These are phyloP conservation scores for Senna siamea DNA, from an alignment of 306 rosid genomes.

Conservation along the genomic window DNA sequence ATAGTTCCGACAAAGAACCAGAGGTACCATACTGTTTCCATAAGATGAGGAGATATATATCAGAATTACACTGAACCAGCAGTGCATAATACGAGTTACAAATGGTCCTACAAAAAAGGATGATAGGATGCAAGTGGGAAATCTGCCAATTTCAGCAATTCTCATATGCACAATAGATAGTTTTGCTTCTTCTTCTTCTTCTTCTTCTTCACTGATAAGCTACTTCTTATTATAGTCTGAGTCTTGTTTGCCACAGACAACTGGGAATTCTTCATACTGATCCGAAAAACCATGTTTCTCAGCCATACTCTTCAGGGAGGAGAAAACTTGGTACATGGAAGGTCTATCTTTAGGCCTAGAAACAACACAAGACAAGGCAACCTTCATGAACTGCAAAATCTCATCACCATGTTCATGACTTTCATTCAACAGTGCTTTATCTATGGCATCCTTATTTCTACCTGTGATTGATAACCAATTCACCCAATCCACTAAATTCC, in stretches of 20 bases:
- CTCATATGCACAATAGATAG: constrained; percentile 7
- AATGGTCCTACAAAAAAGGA: background rate
- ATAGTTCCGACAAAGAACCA: constrained; percentile 3
- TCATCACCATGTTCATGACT: constrained; percentile 48
- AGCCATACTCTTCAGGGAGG: constrained; percentile 54
- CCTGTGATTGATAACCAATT: constrained; percentile 44
- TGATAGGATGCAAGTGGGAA: constrained; percentile 18
- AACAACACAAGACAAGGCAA: constrained; percentile 56
- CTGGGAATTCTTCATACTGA: constrained; percentile 51
- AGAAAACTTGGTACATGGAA: constrained; percentile 58
- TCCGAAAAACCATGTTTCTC: constrained; percentile 55
- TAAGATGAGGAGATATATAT: background rate
- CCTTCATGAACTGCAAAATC: constrained; percentile 53
- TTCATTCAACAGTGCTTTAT: constrained; percentile 54
- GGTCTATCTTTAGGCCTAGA: constrained; percentile 66
- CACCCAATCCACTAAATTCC: constrained; percentile 62
- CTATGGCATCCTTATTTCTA: constrained; percentile 48
- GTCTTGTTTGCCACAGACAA: constrained; percentile 45
- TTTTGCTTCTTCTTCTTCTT: constrained; percentile 7
- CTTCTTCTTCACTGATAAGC: constrained; percentile 1
- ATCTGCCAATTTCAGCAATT: constrained; percentile 23
- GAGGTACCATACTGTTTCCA: background rate
- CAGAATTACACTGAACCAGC: constrained; percentile 32
- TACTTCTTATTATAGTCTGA: constrained; percentile 30
- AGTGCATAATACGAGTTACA: constrained; percentile 33